A percentile compares a stretch with the other conserved stretches of the same genome.
These are phyloP conservation scores for Hygrophoropsis aurantiaca DNA, from an alignment of 768 basidiomycete species.

Conservation along the genomic window DNA sequence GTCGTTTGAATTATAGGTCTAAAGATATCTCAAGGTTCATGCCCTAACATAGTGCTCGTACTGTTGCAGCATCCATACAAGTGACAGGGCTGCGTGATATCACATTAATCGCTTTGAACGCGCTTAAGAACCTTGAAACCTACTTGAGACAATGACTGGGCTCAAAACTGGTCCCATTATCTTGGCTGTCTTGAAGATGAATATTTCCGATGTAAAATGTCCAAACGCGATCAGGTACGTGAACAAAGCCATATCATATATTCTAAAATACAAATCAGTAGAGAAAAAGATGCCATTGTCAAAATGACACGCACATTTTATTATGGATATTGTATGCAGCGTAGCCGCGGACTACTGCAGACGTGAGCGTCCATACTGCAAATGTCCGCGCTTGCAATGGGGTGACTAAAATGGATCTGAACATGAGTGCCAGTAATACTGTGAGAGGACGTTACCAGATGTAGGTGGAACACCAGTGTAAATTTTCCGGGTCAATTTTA, in stretches of 20 bases:
- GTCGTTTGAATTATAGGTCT: too few species aligned
- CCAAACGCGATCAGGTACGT: conserved; percentile 89
- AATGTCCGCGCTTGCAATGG: conserved; percentile 86
- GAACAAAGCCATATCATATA: conserved; percentile 86
- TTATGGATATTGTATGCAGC: conserved; percentile 87
- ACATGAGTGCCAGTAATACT: background rate
- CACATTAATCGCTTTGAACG: too few species aligned
- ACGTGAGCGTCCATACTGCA: conserved; percentile 86
- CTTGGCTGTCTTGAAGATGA: conserved; percentile 78
- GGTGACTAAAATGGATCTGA: conserved; percentile 57
- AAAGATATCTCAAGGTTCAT: too few species aligned
- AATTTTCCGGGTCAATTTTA: conserved; percentile 74
- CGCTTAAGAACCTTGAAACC: conserved; percentile 31
- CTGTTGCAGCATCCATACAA: conserved; percentile 85
- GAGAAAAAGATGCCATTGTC: conserved; percentile 3
- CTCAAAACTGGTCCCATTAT: conserved; percentile 59
- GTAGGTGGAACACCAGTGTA: conserved; percentile 53
- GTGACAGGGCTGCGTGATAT: conserved; percentile 49
- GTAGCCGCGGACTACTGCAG: conserved; percentile 79
- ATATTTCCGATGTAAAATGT: conserved; percentile 85
- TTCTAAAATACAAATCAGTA: conserved; percentile 42
- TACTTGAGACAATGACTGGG: conserved; percentile 86
- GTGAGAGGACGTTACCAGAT: conserved; percentile 31
- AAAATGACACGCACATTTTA: conserved; percentile 59
- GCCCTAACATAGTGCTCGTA: conserved; percentile 74